phyloP scores from a whole-genome alignment of 2,329 filamentous ascomycete genomes.

The Lachnellula cervina region DNA sequence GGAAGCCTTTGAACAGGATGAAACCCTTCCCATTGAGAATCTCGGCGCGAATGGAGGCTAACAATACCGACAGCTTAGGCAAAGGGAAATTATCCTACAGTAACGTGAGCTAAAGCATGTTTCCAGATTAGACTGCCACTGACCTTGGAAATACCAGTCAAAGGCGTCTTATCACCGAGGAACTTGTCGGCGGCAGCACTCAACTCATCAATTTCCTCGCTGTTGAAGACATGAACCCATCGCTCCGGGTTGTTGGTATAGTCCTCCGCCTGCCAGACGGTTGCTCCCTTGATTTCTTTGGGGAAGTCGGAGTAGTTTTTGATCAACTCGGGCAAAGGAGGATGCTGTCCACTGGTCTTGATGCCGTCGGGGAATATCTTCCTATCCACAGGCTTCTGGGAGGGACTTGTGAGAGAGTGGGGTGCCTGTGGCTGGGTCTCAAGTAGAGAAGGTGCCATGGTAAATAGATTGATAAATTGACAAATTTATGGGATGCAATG shows the following conservation, averaged over 20 bases:
- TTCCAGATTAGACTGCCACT: background rate
- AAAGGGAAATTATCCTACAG: constrained; percentile 52
- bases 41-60: constrained; percentile 55
- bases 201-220: constrained; percentile 63
- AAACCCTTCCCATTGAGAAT: constrained; percentile 84
- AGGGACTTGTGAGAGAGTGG: constrained; percentile 14
- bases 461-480: background rate
- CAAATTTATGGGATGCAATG: background rate
- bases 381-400: constrained; percentile 18
- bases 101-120: constrained; percentile 2
- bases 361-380: constrained; percentile 33
- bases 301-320: constrained; percentile 66
- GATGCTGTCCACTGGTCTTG: constrained; percentile 62
- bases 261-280: constrained; percentile 59
- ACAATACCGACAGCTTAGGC: constrained; percentile 48
- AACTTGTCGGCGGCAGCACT: constrained; percentile 64
- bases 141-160: constrained; percentile 66
- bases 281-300: constrained; percentile 63
- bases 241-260: constrained; percentile 32
- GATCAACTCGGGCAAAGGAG: constrained; percentile 61
- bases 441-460: constrained; percentile 20
- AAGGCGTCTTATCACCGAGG: constrained; percentile 55
- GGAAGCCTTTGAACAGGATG: constrained; percentile 83
- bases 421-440: constrained; percentile 18
- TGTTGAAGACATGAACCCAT: constrained; percentile 68